These are phyloP conservation scores for Guadua angustifolia DNA, from an alignment of 176 grass and related monocot species.

Conservation along the genomic window DNA sequence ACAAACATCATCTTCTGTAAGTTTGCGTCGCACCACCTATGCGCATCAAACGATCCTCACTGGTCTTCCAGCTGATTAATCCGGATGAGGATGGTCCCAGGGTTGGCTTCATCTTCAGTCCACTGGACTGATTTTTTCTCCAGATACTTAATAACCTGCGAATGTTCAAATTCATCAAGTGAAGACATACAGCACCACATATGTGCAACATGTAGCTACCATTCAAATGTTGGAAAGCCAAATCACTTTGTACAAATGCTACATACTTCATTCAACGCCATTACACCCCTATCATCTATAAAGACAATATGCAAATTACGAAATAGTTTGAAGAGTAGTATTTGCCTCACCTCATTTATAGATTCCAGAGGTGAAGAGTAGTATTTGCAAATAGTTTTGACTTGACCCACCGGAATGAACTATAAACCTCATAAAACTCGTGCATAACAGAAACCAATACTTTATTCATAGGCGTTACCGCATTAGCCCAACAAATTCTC, in stretches of 20 bases:
- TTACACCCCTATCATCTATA: background rate
- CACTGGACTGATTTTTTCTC: conserved; percentile 73
- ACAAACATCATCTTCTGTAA: conserved; percentile 39
- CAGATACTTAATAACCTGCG: conserved; percentile 73
- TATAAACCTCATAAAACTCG: background rate
- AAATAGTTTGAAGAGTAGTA: too few species aligned
- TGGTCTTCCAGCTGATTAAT: conserved; percentile 65
- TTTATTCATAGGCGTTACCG: background rate
- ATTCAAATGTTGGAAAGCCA: background rate
- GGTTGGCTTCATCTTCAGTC: conserved; percentile 61
- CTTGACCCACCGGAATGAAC: background rate
- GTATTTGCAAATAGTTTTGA: conserved; percentile 12
- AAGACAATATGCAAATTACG: background rate
- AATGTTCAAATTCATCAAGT: conserved; percentile 13
- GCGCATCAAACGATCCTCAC: conserved; percentile 33
- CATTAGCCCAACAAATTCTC: background rate
- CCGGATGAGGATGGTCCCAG: conserved; percentile 57
- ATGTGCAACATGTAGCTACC: conserved; percentile 5
- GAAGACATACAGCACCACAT: background rate
- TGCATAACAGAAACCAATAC: background rate
- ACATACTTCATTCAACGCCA: background rate
- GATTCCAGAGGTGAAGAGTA: background rate
- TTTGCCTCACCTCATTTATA: too few species aligned
- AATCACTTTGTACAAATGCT: background rate
- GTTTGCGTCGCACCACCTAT: conserved; percentile 19